phyloP scores from a whole-genome alignment of 192 early-diverging fungal genomes.

The Gaertneriomyces sp. region DNA sequence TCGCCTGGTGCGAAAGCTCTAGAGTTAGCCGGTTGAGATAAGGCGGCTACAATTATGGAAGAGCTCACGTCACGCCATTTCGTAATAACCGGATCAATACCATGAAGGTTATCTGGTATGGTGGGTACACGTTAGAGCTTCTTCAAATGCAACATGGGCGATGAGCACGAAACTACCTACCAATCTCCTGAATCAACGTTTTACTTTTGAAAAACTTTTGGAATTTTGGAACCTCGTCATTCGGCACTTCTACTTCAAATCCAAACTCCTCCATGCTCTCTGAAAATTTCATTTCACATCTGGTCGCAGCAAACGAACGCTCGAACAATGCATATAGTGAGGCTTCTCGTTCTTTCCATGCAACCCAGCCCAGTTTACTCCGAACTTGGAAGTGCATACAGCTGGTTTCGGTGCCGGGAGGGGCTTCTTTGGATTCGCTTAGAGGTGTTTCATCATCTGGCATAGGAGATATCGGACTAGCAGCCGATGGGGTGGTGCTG shows the following conservation, averaged over 20 bases:
- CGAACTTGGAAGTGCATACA: slow-evolving; percentile 40
- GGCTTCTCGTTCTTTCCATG: slow-evolving; percentile 49
- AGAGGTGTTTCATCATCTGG: slow-evolving; percentile 26
- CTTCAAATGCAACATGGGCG: neutral
- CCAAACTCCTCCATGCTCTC: slow-evolving; percentile 43
- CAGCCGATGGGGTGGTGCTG: neutral
- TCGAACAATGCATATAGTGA: slow-evolving; percentile 49
- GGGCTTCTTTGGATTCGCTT: slow-evolving; percentile 18
- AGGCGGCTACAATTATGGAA: neutral
- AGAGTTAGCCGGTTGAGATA: slow-evolving; percentile 11
- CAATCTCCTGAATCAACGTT: slow-evolving; percentile 42
- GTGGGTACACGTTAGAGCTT: neutral
- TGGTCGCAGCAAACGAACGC: slow-evolving; percentile 42
- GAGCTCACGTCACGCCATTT: slow-evolving; percentile 21
- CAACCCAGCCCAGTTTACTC: slow-evolving; percentile 51
- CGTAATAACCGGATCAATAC: slow-evolving; percentile 30
- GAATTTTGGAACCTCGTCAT: slow-evolving; percentile 41
- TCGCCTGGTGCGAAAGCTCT: slow-evolving; percentile 19
- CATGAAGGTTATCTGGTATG: slow-evolving; percentile 35
- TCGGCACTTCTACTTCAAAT: slow-evolving; percentile 50
- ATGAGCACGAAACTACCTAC: slow-evolving; percentile 18
- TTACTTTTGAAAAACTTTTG: slow-evolving; percentile 40
- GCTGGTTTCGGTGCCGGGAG: slow-evolving; percentile 38
- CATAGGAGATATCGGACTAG: slow-evolving; percentile 10
- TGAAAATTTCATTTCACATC: slow-evolving; percentile 42